These are phyloP conservation scores for Macrophomina tecta DNA, from an alignment of 2,329 filamentous ascomycete genomes.

Conservation along the genomic window DNA sequence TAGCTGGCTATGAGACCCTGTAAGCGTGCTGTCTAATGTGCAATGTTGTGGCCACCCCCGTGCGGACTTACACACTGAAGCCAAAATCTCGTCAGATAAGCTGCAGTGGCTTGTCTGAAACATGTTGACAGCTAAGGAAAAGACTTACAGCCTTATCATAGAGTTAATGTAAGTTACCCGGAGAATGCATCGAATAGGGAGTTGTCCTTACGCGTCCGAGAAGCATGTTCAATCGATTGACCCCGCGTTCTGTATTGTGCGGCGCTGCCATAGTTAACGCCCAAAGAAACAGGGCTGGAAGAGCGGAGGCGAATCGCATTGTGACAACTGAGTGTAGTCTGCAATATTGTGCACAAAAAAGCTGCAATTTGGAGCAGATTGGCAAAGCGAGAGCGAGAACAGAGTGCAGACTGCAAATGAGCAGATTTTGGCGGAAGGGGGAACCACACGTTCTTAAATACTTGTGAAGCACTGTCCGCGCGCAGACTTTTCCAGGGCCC, in stretches of 20 bases:
- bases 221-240: conserved; percentile 10
- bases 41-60: no score
- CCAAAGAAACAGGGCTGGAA: neutral
- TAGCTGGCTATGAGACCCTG: neutral
- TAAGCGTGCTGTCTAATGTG: neutral
- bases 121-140: neutral
- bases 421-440: neutral
- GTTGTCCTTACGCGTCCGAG: conserved; percentile 1
- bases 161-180: neutral
- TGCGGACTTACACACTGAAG: conserved; percentile 4
- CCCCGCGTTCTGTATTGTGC: neutral
- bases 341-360: no score
- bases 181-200: neutral
- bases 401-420: neutral
- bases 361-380: no score
- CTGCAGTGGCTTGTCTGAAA: neutral
- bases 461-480: neutral
- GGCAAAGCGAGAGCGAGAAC: no score
- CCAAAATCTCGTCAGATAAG: neutral
- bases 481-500: neutral
- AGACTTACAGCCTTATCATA: conserved; percentile 2
- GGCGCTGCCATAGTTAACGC: conserved; percentile 1
- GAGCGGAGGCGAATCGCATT: neutral
- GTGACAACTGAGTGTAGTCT: no score
- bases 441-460: neutral